phyloP scores from a whole-genome alignment of 257 asterid genomes.

The Salvia miltiorrhiza region DNA sequence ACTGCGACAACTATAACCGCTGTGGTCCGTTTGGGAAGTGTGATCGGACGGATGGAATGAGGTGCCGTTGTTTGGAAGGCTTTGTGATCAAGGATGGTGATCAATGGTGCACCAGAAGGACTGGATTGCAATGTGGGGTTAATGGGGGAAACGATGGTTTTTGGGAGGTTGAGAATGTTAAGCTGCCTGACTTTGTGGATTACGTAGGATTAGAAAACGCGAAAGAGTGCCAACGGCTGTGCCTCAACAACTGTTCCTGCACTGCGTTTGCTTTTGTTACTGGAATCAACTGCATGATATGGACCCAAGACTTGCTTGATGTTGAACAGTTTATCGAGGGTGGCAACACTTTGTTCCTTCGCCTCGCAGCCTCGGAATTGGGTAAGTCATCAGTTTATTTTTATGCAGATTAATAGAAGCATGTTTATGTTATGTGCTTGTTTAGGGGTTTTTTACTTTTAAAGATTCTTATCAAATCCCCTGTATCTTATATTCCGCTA shows the following conservation, averaged over 20 bases:
- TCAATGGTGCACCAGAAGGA: constrained; percentile 57
- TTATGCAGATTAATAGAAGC: neutral
- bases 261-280: constrained; percentile 51
- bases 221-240: constrained; percentile 36
- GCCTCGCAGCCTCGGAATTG: constrained; percentile 54
- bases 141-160: constrained; percentile 38
- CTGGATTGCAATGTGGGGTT: constrained; percentile 32
- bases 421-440: neutral
- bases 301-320: constrained; percentile 62
- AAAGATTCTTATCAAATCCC: neutral
- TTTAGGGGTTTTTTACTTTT: neutral
- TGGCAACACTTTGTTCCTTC: constrained; percentile 53
- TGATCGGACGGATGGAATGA: neutral
- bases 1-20: constrained; percentile 48
- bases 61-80: constrained; percentile 56
- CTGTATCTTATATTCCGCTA: neutral
- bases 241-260: constrained; percentile 67
- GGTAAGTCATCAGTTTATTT: constrained; percentile 29
- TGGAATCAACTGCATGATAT: constrained; percentile 64
- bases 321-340: constrained; percentile 48
- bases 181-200: constrained; percentile 70
- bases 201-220: constrained; percentile 22
- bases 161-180: constrained; percentile 30
- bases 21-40: constrained; percentile 72
- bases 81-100: constrained; percentile 41